These are phyloP conservation scores for Fusarium kyushuense DNA, from an alignment of 2,329 filamentous ascomycete genomes.

Conservation along the genomic window DNA sequence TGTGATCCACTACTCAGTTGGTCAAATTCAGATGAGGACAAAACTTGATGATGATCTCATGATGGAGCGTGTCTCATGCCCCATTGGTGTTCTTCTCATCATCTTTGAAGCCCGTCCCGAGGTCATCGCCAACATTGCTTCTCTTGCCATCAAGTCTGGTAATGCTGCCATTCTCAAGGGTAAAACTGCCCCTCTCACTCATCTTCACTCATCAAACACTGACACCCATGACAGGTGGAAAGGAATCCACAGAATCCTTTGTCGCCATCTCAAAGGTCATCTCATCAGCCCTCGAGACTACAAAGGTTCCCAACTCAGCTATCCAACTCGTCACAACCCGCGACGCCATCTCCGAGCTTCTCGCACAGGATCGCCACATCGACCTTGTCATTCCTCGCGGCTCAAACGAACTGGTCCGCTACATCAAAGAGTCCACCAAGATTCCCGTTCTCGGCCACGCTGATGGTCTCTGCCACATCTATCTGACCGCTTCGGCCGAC, in stretches of 20 bases:
- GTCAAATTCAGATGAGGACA: constrained; percentile 84
- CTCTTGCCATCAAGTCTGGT: constrained; percentile 94
- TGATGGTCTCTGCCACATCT: constrained; percentile 90
- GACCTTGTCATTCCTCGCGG: constrained; percentile 95
- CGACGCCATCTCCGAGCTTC: constrained; percentile 88
- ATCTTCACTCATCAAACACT: neutral
- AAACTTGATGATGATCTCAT: constrained; percentile 86
- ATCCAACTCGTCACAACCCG: constrained; percentile 95
- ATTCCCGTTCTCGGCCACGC: constrained; percentile 97
- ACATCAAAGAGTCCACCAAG: constrained; percentile 89
- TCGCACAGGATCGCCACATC: constrained; percentile 86
- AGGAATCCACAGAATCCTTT: constrained; percentile 96
- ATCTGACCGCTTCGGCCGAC: constrained; percentile 84
- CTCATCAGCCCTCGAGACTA: constrained; percentile 77
- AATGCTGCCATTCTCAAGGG: constrained; percentile 97
- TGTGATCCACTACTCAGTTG: constrained; percentile 75
- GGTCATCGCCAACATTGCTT: constrained; percentile 98
- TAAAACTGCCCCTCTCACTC: constrained; percentile 55
- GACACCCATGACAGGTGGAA: constrained; percentile 73
- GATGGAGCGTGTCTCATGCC: constrained; percentile 89
- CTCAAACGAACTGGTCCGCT: constrained; percentile 88
- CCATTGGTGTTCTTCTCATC: constrained; percentile 96
- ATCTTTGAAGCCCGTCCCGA: constrained; percentile 98
- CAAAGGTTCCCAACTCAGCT: constrained; percentile 83
- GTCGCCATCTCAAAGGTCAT: constrained; percentile 89